Evolutionary conservation across 352 stramenopile species (phyloP).

Genomic region (Lagenidium giganteum): DNA sequence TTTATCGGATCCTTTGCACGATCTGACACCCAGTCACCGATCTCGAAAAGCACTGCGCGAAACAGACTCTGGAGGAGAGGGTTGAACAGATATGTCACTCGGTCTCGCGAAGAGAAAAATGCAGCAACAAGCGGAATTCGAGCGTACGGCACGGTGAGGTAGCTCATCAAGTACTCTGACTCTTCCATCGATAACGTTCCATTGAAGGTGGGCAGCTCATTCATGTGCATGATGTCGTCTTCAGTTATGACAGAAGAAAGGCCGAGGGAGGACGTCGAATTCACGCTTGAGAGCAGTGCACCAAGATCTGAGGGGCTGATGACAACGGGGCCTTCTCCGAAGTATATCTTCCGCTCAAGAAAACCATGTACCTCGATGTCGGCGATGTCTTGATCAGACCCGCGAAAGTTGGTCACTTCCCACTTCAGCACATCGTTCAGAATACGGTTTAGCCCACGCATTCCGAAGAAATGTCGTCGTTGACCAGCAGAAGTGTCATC

Average conservation of each 20-base stretch:
- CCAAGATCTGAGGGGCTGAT: conserved; percentile 70
- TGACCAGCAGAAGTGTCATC: conserved; percentile 74
- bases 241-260: conserved; percentile 74
- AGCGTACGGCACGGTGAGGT: conserved; percentile 98
- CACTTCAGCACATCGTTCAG: conserved; percentile 69
- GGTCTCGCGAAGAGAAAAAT: conserved; percentile 94
- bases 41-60: conserved; percentile 87
- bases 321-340: conserved; percentile 82
- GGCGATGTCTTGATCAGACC: conserved; percentile 84
- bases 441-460: conserved; percentile 60
- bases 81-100: conserved; percentile 87
- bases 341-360: conserved; percentile 84
- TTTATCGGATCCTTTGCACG: conserved; percentile 57
- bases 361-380: conserved; percentile 87
- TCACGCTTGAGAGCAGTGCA: conserved; percentile 49
- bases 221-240: conserved; percentile 98
- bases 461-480: conserved; percentile 73
- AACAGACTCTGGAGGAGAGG: conserved; percentile 78
- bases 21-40: conserved; percentile 77
- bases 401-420: conserved; percentile 86
- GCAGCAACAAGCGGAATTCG: conserved; percentile 96
- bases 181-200: conserved; percentile 95
- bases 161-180: conserved; percentile 97
- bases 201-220: conserved; percentile 95
- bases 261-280: conserved; percentile 21